Evolutionary conservation across 2,329 filamentous ascomycete genomes (phyloP), one percentile per base, ranked within the genome.

Genomic region (Bisporella sp.): DNA sequence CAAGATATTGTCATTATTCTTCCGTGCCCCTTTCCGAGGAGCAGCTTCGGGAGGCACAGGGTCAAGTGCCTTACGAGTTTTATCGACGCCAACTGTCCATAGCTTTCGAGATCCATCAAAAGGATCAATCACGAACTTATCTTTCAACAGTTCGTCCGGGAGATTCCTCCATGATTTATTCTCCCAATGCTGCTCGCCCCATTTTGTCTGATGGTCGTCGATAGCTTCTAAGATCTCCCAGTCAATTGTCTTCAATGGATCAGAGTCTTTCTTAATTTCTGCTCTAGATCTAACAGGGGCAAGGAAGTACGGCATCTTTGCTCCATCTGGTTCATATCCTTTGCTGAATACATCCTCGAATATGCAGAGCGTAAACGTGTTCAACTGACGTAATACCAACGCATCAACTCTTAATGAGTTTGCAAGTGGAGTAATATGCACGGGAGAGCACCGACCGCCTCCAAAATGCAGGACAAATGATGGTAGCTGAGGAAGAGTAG

Each of bases 281-380:
- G 42, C 46, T 31, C 45, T 47, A 51, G 54, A 41, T 13, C 46
- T 59, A 11, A 75, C 57, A 5, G 93, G 92, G 0, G 82, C 86
- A 11, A 96, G 63, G 72, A 90, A 96, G 66, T 96, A 99, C 0
- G 90, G 85, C 64, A 96, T 77, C 31, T 84, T 81, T 1, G 74
- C 67, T 0, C 73, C 59, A 12, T 81, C 73, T 0, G 78, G 72
- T 45, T 87, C 81, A 60, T 89, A 99, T 3, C 76, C 74, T 66
- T 99, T 99, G 66, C 90, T 92, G 71, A 96, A 97, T 0, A 96
- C 73, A 58, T 97, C 89, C 12, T 79, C 71, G 66, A 95, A 96
- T 0, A 95, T 68, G 4, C 78, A 75, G 40, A 95, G 69, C 0
- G 88, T 96, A 64, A 93, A 95, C 0, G 66, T 68, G 1, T 81